Base-by-base conservation (phyloP, 306 rosid species). In the Hippophae tibetana region DNA sequence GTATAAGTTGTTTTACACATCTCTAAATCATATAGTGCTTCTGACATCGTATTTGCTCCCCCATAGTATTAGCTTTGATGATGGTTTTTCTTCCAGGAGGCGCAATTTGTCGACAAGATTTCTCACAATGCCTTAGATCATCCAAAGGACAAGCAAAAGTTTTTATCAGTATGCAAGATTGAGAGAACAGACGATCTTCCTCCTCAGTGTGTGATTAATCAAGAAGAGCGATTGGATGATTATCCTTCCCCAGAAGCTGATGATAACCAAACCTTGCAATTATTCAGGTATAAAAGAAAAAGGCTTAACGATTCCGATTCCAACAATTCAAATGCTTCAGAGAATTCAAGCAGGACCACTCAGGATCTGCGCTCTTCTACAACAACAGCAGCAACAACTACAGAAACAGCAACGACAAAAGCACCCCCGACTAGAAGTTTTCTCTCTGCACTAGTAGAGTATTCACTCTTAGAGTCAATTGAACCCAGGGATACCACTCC, bases 361-460 rank as follows among this genome's bases (percentile, higher is more conserved):
- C 90, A 84, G 65, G 99, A 84, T 65, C 94, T 65, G 5, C 78
- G 88, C 81, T 84, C 89, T 2, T 85, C 99, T 31, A 31, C 5
- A 55, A 80, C 83, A 51, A 84, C 93, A 31, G 81, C 84, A 5
- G 89, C 84, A 5, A 79, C 87, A 13, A 79, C 82, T 2, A 38
- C 85, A 45, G 56, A 75, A 58, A 71, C 66, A 0, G 43, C 77
- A 7, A 55, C 76, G 1, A 54, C 71, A 23, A 74, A 47, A 40
- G 12, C 68, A 13, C 73, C 82, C 0, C 78, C 79, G 0, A 88
- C 82, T 10, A 86, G 82, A 56, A 89, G 82, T 57, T 86, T 93
- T 58, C 81, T 93, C 55, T 93, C 97, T 38, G 89, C 95, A 41
- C 72, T 93, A 68, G 99, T 88, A 72, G 95, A 88, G 66, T 93